These are phyloP conservation scores for Talaromyces atroroseus DNA, from an alignment of 2,329 filamentous ascomycete genomes.

Conservation along the genomic window DNA sequence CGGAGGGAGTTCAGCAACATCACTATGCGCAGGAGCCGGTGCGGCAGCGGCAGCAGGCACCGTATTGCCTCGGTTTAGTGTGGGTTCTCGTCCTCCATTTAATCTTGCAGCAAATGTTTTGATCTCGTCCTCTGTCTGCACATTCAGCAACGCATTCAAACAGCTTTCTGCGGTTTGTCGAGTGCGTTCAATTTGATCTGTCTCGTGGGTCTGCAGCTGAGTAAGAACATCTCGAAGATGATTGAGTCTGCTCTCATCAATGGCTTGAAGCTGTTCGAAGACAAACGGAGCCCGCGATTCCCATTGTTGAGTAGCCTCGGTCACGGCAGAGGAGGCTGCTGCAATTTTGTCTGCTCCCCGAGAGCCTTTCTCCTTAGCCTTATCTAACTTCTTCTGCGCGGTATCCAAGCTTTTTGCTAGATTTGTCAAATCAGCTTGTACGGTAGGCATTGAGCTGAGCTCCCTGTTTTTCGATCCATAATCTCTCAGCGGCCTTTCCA, in stretches of 20 bases:
- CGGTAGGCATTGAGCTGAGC: conserved; percentile 71
- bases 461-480: conserved; percentile 69
- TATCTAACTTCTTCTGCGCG: conserved; percentile 79
- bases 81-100: conserved; percentile 32
- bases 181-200: conserved; percentile 74
- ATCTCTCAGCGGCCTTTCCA: conserved; percentile 74
- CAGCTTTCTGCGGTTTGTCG: conserved; percentile 71
- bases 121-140: conserved; percentile 83
- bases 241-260: conserved; percentile 85
- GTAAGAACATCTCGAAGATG: conserved; percentile 86
- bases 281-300: conserved; percentile 90
- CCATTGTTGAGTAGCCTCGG: conserved; percentile 80
- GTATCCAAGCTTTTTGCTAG: conserved; percentile 82
- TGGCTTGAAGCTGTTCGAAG: conserved; percentile 83
- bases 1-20: conserved; percentile 29
- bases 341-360: conserved; percentile 70
- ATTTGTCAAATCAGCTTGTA: conserved; percentile 71
- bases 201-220: conserved; percentile 87
- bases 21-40: conserved; percentile 17
- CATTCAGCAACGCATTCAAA: conserved; percentile 74
- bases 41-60: conserved; percentile 21
- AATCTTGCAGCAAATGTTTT: conserved; percentile 41
- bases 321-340: conserved; percentile 64
- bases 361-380: conserved; percentile 72
- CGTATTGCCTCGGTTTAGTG: conserved; percentile 20